phyloP scores from a whole-genome alignment of 306 rosid species.

The Vigna angularis region DNA sequence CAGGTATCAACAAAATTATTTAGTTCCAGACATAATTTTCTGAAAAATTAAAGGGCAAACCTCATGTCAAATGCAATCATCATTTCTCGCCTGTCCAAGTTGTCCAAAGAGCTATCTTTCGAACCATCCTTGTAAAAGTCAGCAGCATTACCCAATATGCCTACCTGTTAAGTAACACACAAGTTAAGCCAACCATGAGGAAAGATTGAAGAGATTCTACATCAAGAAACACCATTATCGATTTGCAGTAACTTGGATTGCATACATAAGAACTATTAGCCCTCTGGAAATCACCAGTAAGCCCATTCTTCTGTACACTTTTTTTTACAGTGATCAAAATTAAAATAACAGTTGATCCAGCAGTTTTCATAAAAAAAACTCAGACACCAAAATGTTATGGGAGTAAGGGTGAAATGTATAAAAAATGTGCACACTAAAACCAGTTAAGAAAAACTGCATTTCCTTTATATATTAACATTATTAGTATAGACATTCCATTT shows the following conservation, averaged over 20 bases:
- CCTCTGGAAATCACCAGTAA: constrained; percentile 26
- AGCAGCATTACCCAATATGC: constrained; percentile 92
- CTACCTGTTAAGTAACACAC: constrained; percentile 66
- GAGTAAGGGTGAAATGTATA: too few relatives aligned
- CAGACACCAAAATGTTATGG: too few relatives aligned
- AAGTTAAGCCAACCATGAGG: constrained; percentile 36
- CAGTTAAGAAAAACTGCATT: too few relatives aligned
- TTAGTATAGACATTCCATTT: neutral
- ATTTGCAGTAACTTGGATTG: constrained; percentile 40
- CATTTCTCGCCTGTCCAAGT: constrained; percentile 87
- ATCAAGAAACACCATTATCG: constrained; percentile 40
- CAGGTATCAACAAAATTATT: constrained; percentile 46
- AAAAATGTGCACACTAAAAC: too few relatives aligned
- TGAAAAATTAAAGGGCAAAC: constrained; percentile 50
- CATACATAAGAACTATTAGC: constrained; percentile 26
- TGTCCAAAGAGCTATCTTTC: constrained; percentile 59
- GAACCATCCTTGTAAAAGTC: constrained; percentile 75
- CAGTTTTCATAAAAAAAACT: too few relatives aligned
- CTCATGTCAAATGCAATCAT: constrained; percentile 99
- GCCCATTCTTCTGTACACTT: neutral
- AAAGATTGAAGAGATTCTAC: constrained; percentile 31
- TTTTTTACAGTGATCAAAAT: too few relatives aligned
- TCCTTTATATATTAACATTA: too few relatives aligned
- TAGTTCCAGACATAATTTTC: constrained; percentile 35
- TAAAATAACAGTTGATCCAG: too few relatives aligned